Evolutionary conservation across 352 stramenopile species (phyloP), one percentile per base, ranked within the genome.

Genomic region (Phytophthora hibernalis): DNA sequence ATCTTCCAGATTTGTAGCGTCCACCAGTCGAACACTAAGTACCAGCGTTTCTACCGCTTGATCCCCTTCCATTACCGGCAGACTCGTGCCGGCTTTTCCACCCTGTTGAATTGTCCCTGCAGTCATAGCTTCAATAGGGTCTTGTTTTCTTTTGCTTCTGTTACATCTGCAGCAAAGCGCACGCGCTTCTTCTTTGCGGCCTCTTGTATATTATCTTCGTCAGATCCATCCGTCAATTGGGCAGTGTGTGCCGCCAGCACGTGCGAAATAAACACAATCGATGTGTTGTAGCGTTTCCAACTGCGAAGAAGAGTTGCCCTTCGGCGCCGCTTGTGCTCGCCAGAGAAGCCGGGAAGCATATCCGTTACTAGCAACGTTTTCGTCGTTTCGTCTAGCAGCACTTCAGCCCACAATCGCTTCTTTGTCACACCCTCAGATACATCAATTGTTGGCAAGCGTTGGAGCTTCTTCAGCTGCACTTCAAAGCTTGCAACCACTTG

Each of bases 291-390:
- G 15, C 76, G 71, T 54, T 93, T 93, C 87, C 87, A 95, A 52
- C 81, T 92, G 8, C 83, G 79, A 47, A 95, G 55, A 42, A 95
- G 65, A 47, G 79, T 92, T 20, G 87, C 77, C 6, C 86, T 70
- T 3, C 85, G 79, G 4, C 86, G 81, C 7, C 85, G 70, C 28
- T 85, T 85, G 54, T 94, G 87, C 22, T 92, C 87, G 1, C 74
- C 79, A 4, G 87, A 95, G 33, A 75, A 77, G 4, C 87, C 87
- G 28, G 87, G 87, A 0, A 95, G 70, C 68, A 93, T 85, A 68
- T 95, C 87, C 5, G 85, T 95, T 28, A 95, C 82, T 15, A 90
- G 57, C 16, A 95, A 70, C 3, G 84, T 92, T 63, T 95, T 95
- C 2, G 85, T 91, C 7, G 87, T 85, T 58, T 92, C 83, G 22